Evolutionary conservation across 2,329 filamentous ascomycete species (phyloP), one percentile per base, ranked within the genome.

Genomic region (Cucurbitaria berberidis): DNA sequence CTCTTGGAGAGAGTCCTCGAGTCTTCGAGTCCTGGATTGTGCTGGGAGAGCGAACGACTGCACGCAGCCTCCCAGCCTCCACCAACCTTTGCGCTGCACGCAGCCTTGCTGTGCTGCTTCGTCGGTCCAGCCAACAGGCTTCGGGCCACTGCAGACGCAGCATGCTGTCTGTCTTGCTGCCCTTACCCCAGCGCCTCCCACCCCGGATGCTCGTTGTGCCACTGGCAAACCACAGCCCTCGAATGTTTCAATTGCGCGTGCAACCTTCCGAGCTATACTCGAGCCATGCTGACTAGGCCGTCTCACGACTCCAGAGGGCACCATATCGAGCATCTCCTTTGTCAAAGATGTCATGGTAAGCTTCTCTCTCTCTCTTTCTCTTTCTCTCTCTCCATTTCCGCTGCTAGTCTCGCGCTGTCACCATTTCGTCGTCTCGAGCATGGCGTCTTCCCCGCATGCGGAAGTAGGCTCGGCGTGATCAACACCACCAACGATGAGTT

Each of bases 311-410:
- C 50, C 63, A 93, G 89, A 93, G 82, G 89, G 90, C 59, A 93
- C 90, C 44, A 86, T 93, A 59, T 92, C 89, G 74, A 88, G 89
- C 64, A 91, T 93, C 73, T 90, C 88, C 64, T 93, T 93, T 76
- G 90, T 93, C 76, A 90, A 90, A 78, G 88, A 92, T 74, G 85
- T 90, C 61, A 80, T 93, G 78, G 90, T 93, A 85, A 84, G 89
- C 62, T 53, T 62, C 48, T 46, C n/a, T n/a, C n/a, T n/a, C n/a
- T n/a, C n/a, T n/a, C n/a, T n/a, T n/a, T n/a, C n/a, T n/a, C n/a
- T n/a, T n/a, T n/a, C n/a, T n/a, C n/a, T n/a, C n/a, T n/a, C 53
- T 48, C 53, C 48, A 63, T 52, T 70, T 48, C 32, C 44, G 36
- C 51, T 54, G 57, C 58, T 52, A 22, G 32, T 42, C 16, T 49